These are phyloP conservation scores for Nothomitra cinnamomea DNA, from an alignment of 2,329 filamentous ascomycete genomes.

Conservation along the genomic window DNA sequence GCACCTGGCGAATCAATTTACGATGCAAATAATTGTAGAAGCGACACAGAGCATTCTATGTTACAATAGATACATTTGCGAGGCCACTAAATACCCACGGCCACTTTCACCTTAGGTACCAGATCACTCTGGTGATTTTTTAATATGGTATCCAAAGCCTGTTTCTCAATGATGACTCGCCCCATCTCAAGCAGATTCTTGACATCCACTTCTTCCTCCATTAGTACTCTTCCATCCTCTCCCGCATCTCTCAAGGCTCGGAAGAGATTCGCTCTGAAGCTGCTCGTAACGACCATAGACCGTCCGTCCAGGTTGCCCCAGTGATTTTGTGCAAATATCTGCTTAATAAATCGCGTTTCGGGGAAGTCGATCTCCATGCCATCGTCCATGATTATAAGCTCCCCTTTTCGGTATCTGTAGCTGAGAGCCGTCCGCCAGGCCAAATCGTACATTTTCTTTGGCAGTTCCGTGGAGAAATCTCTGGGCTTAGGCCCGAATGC, in stretches of 20 bases:
- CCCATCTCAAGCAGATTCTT: constrained; percentile 82
- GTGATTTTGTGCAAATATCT: constrained; percentile 52
- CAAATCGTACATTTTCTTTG: constrained; percentile 82
- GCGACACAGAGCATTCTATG: not conserved
- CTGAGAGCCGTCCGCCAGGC: constrained; percentile 89
- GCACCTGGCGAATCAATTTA: constrained; percentile 20
- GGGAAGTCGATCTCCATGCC: constrained; percentile 54
- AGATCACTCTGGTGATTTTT: constrained; percentile 54
- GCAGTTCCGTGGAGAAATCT: constrained; percentile 73
- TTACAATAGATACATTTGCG: not conserved
- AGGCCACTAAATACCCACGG: not conserved
- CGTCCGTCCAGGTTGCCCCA: constrained; percentile 52
- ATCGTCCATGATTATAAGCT: constrained; percentile 72
- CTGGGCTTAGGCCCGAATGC: constrained; percentile 78
- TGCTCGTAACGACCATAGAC: constrained; percentile 57
- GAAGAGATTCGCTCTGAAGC: constrained; percentile 44
- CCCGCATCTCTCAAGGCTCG: constrained; percentile 46
- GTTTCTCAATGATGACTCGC: constrained; percentile 71
- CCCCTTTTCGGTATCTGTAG: constrained; percentile 74
- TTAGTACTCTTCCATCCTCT: constrained; percentile 51
- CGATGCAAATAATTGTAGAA: not conserved
- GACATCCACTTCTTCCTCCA: constrained; percentile 71
- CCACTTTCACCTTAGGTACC: constrained; percentile 23
- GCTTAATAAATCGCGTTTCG: constrained; percentile 41
- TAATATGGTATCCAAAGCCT: constrained; percentile 61